phyloP scores from a whole-genome alignment of 495 filamentous ascomycete genomes.

The Penicillium silybi region DNA sequence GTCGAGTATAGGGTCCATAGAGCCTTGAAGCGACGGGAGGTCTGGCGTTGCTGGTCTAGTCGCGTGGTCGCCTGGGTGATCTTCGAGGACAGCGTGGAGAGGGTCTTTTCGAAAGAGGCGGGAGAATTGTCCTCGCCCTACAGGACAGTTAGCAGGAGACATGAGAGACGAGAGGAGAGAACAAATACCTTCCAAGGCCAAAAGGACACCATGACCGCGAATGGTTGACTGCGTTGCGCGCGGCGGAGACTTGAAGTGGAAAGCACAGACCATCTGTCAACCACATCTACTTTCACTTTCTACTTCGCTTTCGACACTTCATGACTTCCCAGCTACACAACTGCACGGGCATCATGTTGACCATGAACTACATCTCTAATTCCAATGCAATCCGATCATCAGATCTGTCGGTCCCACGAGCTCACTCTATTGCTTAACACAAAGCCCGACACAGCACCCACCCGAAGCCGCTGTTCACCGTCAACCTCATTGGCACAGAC shows the following conservation, averaged over 20 bases:
- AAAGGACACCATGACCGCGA: slow-evolving; percentile 69
- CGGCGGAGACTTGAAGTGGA: background rate
- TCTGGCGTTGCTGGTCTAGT: slow-evolving; percentile 67
- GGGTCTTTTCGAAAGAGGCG: slow-evolving; percentile 86
- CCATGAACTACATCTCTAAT: background rate
- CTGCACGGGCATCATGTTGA: background rate
- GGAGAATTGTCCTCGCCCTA: slow-evolving; percentile 81
- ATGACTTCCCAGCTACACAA: background rate
- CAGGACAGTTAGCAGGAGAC: slow-evolving; percentile 2
- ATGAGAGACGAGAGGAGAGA: background rate
- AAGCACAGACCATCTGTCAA: background rate
- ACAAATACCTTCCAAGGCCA: slow-evolving; percentile 72
- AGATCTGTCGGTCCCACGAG: no score
- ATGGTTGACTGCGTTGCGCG: slow-evolving; percentile 33
- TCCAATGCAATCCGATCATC: no score
- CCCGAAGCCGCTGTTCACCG: background rate
- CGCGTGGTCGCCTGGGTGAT: slow-evolving; percentile 67
- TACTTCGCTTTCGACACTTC: background rate
- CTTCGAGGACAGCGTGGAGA: slow-evolving; percentile 74
- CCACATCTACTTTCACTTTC: background rate
- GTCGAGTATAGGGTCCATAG: slow-evolving; percentile 85
- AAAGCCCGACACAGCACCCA: background rate
- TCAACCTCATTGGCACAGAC: background rate
- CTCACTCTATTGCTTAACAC: background rate
- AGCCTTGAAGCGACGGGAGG: slow-evolving; percentile 72